Percentiles rank a stretch among this genome's conserved stretches.
These are phyloP conservation scores for Brassica carinata DNA, from an alignment of 345 rosid species.

Conservation along the genomic window DNA sequence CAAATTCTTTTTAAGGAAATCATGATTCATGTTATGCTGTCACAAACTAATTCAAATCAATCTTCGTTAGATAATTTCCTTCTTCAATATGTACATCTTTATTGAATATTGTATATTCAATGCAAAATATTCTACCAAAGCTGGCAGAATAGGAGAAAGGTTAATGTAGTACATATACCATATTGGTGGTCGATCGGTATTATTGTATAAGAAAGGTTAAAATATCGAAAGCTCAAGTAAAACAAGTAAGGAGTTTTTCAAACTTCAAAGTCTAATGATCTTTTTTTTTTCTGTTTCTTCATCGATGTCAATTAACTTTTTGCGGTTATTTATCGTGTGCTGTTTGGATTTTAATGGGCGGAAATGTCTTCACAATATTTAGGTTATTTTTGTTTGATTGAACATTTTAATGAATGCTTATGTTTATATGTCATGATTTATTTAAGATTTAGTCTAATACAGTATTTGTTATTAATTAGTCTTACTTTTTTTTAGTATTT, in stretches of 20 bases:
- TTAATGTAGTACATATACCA: background rate
- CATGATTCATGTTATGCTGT: slow-evolving; percentile 5
- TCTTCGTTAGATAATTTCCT: slow-evolving; percentile 23
- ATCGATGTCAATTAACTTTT: background rate
- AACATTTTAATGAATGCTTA: background rate
- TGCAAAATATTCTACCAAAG: background rate
- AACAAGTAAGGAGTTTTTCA: background rate
- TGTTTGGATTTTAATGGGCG: background rate
- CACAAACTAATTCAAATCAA: slow-evolving; percentile 4
- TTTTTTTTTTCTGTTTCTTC: background rate
- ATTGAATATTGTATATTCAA: background rate
- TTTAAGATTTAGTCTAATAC: background rate
- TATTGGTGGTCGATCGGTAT: background rate
- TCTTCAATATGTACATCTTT: background rate
- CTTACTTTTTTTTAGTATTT: background rate
- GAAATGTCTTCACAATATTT: background rate
- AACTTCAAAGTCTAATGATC: background rate
- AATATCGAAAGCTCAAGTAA: background rate
- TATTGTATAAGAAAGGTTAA: background rate
- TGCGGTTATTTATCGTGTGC: background rate
- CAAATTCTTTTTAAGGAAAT: slow-evolving; percentile 12
- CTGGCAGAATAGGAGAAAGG: background rate
- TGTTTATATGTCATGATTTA: background rate
- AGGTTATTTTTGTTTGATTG: background rate
- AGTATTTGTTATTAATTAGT: background rate